Evolutionary conservation across 2,329 filamentous ascomycete species (phyloP), one percentile per base, ranked within the genome.

Genomic region (Talaromyces funiculosus): DNA sequence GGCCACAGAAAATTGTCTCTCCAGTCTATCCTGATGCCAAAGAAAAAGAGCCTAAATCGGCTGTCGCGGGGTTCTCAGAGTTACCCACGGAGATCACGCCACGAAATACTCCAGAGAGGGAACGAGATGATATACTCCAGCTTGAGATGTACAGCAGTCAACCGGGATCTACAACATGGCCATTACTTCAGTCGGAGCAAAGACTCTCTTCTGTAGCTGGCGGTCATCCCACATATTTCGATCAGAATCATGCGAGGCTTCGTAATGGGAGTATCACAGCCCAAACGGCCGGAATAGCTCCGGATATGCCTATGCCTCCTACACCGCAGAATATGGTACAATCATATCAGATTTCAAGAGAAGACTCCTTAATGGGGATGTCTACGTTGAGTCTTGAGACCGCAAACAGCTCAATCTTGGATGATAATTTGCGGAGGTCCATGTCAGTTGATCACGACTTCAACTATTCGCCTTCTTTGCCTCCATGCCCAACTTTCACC

Each of bases 371-470:
- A 4, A 67, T 71, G 64, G 67, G 73, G 3, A 65, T 73, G 40
- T 75, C 73, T 12, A 73, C 71, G 1, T 63, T 73, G 62, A 75
- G 73, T 55, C 60, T 75, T 1, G 73, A 74, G 55, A 75, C 72
- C 1, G 73, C 71, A 3, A 72, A 74, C 61, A 75, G 72, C 58
- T 75, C 73, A 2, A 75, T 75, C 40, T 59, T 75, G 26, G 72
- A 75, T 9, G 73, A 73, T 31, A 67, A 68, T 42, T 62, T 64
- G 55, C 66, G 67, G 38, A 65, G 65, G 24, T 69, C 68, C 5
- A 62, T 64, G n/a, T 70, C 67, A 1, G 61, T 64, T 6, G 71
- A 73, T 9, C 66, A 66, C 24, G 68, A 70, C 5, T 61, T 72
- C 18, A 67, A 54, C 31, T 51, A 65, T 40, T 73, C 72, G 1